phyloP scores from a whole-genome alignment of 108 stramenopile genomes.

The Conticribra weissflogii region DNA sequence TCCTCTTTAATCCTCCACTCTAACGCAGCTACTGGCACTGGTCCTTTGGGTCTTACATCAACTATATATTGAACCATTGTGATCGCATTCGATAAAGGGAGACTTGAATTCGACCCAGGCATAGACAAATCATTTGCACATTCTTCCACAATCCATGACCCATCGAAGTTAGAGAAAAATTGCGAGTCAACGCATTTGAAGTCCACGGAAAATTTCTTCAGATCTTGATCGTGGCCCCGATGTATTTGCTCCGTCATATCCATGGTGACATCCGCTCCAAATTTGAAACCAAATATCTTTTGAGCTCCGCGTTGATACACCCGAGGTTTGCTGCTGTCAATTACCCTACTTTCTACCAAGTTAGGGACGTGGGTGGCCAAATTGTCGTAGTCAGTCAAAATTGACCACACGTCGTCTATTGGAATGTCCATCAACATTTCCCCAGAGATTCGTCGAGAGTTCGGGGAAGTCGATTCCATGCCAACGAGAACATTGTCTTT shows the following conservation, averaged over 20 bases:
- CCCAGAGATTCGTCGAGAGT: constrained; percentile 83
- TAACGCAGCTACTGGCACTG: constrained; percentile 92
- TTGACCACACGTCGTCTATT: constrained; percentile 81
- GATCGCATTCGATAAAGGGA: constrained; percentile 12
- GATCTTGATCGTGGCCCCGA: background rate
- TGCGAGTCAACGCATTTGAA: constrained; percentile 87
- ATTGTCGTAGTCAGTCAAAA: constrained; percentile 91
- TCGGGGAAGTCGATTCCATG: constrained; percentile 84
- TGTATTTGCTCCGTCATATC: constrained; percentile 83
- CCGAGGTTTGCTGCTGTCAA: constrained; percentile 44
- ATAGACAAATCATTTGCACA: constrained; percentile 15
- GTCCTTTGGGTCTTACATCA: constrained; percentile 87
- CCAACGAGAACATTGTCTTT: constrained; percentile 61
- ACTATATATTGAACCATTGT: constrained; percentile 83
- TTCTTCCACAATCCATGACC: constrained; percentile 74
- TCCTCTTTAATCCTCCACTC: constrained; percentile 96
- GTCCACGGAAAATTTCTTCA: constrained; percentile 37
- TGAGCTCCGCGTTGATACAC: constrained; percentile 93
- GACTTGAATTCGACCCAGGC: background rate
- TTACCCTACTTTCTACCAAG: constrained; percentile 73
- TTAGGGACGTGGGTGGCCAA: constrained; percentile 89
- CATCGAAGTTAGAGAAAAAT: constrained; percentile 91
- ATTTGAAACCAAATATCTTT: constrained; percentile 93
- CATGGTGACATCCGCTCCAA: constrained; percentile 88
- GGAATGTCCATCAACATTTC: constrained; percentile 71